These are phyloP conservation scores for Pythium myriotylum DNA, from an alignment of 352 stramenopile species.

Conservation along the genomic window DNA sequence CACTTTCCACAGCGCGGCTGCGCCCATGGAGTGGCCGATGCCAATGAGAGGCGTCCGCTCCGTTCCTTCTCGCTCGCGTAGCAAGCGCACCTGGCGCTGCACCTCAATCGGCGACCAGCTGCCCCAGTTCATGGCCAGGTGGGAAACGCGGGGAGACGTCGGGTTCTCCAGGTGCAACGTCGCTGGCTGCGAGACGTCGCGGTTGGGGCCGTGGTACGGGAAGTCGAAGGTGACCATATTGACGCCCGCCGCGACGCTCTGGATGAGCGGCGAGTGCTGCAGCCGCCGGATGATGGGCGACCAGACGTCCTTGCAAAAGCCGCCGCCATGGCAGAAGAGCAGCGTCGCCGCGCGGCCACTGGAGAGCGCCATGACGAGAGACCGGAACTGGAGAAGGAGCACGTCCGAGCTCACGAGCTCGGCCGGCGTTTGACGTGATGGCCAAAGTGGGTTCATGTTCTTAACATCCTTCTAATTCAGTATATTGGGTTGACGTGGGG, in stretches of 20 bases:
- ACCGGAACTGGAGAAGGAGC: no score
- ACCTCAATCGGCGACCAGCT: conserved; percentile 27
- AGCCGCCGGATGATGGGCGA: conserved; percentile 41
- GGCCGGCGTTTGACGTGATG: no score
- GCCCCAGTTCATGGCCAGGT: conserved; percentile 38
- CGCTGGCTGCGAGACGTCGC: conserved; percentile 37
- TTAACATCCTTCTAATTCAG: no score
- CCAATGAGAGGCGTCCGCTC: conserved; percentile 41
- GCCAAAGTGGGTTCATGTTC: no score
- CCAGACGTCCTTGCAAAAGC: conserved; percentile 56
- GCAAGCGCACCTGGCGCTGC: conserved; percentile 2
- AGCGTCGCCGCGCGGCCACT: conserved; percentile 15
- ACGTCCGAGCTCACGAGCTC: no score
- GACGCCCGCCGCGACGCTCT: conserved; percentile 1
- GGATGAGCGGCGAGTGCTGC: conserved; percentile 34
- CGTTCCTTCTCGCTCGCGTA: conserved; percentile 9
- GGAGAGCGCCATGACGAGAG: neutral
- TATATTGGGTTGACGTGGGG: no score
- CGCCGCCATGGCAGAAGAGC: conserved; percentile 48
- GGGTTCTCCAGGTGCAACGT: conserved; percentile 30
- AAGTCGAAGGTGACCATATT: conserved; percentile 38
- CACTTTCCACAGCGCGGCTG: conserved; percentile 32
- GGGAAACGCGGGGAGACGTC: conserved; percentile 30
- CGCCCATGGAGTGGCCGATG: conserved; percentile 55
- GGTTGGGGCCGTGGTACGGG: conserved; percentile 42